Conservation (phyloP, 768 basidiomycete genomes). For the Trametes villosa region DNA sequence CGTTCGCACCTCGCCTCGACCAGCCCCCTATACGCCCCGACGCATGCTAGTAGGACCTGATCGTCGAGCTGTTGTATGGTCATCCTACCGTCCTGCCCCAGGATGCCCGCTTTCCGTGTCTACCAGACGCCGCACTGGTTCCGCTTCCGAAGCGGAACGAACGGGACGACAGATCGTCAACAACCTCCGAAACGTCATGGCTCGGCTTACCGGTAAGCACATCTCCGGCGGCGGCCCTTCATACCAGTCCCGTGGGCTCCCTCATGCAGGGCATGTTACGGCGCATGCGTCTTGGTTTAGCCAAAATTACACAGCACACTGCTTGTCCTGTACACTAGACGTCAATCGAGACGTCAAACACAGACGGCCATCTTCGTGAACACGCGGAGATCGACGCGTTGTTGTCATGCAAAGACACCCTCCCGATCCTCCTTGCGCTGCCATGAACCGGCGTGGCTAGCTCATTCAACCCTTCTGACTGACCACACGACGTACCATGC, state of each 20-base stretch:
- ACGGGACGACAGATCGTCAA: neutral
- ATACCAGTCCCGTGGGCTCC: neutral
- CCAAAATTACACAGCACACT: neutral
- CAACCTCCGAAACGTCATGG: neutral
- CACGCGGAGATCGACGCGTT: neutral
- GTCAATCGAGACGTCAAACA: neutral
- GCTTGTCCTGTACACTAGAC: neutral
- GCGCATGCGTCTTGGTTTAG: neutral
- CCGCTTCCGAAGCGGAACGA: neutral
- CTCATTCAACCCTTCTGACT: neutral
- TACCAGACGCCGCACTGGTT: neutral
- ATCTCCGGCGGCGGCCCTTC: neutral
- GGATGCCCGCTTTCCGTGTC: neutral
- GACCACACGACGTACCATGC: constrained; percentile 29
- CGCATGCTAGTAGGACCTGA: neutral
- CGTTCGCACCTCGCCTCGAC: neutral
- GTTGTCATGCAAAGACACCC: constrained; percentile 21
- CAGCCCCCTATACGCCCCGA: neutral
- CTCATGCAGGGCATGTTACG: neutral
- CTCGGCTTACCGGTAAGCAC: neutral
- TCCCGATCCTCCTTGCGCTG: constrained; percentile 35
- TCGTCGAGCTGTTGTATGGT: neutral
- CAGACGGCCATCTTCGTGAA: too few species aligned
- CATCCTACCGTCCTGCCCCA: neutral
- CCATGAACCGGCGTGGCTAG: neutral